Base-by-base conservation (phyloP, 2,329 filamentous ascomycete genomes). In the Emmonsia crescens region DNA sequence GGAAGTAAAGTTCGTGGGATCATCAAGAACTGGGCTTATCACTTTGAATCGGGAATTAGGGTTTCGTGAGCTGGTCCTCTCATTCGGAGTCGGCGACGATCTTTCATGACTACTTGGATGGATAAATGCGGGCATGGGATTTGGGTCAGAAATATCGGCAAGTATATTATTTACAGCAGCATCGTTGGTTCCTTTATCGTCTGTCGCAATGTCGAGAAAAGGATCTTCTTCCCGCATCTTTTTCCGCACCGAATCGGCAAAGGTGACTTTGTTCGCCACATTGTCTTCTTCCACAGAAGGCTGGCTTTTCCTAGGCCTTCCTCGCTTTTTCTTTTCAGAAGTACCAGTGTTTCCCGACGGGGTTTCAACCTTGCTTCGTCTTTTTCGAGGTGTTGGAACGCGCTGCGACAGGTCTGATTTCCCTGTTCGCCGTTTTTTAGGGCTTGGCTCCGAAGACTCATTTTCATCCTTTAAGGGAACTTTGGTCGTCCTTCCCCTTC, bases 401-500 rank as follows among this genome's bases (percentile, higher is more conserved):
- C 68, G 66, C 31, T 65, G 61, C 48, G 63, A 65, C 9, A 68
- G 66, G 57, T 72, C 71, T 31, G 77, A 76, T 65, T 79, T 80
- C 54, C 74, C 72, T 40, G 76, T 75, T 51, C 77, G 72, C 24
- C 71, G 71, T 66, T 70, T 73, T 64, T 74, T 75, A 1, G 77
- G 76, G 0, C 77, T 76, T 33, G 71, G 70, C 24, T 71, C 70
- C n/a, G 60, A 57, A 1, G 69, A 66, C 21, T 68, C 71, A 38
- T 67, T 64, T 40, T 71, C 74, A 60, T 72, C 73, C 60, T 76
- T 78, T 61, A 79, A 66, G 0, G 77, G 77, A 21, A 79, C 65
- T 64, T 73, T 78, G 10, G 70, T 75, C 10, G 75, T 77, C 38
- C 67, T 72, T 5, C 75, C 72, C 19, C 27, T 40, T 31, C 27